Evolutionary conservation across 129 eudicot genomes (phyloP).

Genomic region (Lonicera japonica): DNA sequence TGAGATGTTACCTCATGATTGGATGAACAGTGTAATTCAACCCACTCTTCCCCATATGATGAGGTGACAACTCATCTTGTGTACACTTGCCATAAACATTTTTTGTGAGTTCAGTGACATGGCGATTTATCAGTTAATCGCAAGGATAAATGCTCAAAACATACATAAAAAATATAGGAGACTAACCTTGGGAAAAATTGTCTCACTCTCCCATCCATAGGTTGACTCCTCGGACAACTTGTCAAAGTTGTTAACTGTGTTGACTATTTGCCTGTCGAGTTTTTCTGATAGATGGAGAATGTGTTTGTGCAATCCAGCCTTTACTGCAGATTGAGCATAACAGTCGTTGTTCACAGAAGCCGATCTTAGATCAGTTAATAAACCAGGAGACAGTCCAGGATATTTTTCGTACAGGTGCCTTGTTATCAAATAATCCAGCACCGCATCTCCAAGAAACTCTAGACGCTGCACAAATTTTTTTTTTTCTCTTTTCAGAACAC

Average conservation of each 20-base stretch:
- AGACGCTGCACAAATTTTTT: conserved; percentile 44
- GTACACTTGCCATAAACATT: too few relatives aligned
- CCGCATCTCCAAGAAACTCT: conserved; percentile 89
- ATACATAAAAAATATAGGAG: not conserved
- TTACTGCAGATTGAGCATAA: conserved; percentile 64
- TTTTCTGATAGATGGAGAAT: conserved; percentile 66
- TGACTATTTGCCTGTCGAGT: conserved; percentile 39
- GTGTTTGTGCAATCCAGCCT: conserved; percentile 59
- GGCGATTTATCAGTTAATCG: not conserved
- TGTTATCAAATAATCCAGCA: conserved; percentile 70
- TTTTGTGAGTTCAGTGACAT: too few relatives aligned
- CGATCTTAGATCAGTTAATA: conserved; percentile 80
- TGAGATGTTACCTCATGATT: too few relatives aligned
- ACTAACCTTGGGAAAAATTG: conserved; percentile 68
- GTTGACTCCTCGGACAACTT: conserved; percentile 25
- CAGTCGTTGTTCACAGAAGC: conserved; percentile 86
- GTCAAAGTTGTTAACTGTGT: conserved; percentile 27
- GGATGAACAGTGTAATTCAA: too few relatives aligned
- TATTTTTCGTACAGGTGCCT: conserved; percentile 44
- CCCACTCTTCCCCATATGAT: too few relatives aligned
- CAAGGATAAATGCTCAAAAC: not conserved
- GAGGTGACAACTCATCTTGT: too few relatives aligned
- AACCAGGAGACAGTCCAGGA: conserved; percentile 77
- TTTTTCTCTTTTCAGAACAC: not conserved
- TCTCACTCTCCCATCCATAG: conserved; percentile 72